Conservation (phyloP, 2,329 filamentous ascomycete species). For the Stemphylium beticola region DNA sequence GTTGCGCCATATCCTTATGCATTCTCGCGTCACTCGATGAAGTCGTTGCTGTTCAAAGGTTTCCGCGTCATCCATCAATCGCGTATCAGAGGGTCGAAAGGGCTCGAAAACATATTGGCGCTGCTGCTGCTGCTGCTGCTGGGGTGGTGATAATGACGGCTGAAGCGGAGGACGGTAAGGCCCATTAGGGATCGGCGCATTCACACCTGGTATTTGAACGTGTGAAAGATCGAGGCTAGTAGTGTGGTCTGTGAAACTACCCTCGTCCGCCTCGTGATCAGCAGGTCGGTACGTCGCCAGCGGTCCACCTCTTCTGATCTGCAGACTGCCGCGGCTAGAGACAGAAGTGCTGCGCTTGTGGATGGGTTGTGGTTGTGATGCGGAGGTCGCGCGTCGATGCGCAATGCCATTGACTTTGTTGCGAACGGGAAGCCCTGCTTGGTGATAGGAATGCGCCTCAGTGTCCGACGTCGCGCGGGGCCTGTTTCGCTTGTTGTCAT, state of each 20-base stretch:
- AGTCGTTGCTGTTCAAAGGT: conserved; percentile 45
- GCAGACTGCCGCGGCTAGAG: conserved; percentile 46
- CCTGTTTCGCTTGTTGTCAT: conserved; percentile 10
- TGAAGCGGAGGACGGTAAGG: conserved; percentile 17
- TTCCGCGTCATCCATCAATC: conserved; percentile 59
- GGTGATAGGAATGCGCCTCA: conserved; percentile 29
- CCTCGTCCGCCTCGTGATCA: conserved; percentile 34
- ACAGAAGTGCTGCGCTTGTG: conserved; percentile 40
- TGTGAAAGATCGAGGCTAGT: conserved; percentile 37
- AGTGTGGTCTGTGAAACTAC: conserved; percentile 40
- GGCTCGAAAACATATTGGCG: conserved; percentile 44
- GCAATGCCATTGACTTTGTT: conserved; percentile 30
- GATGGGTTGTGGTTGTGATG: conserved; percentile 20
- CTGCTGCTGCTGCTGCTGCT: conserved; percentile 19
- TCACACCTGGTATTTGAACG: conserved; percentile 45
- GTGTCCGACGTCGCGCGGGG: conserved; percentile 37
- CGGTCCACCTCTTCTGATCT: conserved; percentile 33
- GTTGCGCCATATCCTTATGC: conserved; percentile 57
- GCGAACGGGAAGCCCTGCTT: conserved; percentile 34
- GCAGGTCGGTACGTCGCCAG: conserved; percentile 16
- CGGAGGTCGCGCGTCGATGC: conserved; percentile 26
- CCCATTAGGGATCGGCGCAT: conserved; percentile 40
- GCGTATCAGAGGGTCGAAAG: conserved; percentile 58
- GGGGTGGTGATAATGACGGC: neutral
- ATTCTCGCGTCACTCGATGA: conserved; percentile 32